Base-by-base conservation (phyloP, 148 eudicot genomes). In the Pharnaceum exiguum region DNA sequence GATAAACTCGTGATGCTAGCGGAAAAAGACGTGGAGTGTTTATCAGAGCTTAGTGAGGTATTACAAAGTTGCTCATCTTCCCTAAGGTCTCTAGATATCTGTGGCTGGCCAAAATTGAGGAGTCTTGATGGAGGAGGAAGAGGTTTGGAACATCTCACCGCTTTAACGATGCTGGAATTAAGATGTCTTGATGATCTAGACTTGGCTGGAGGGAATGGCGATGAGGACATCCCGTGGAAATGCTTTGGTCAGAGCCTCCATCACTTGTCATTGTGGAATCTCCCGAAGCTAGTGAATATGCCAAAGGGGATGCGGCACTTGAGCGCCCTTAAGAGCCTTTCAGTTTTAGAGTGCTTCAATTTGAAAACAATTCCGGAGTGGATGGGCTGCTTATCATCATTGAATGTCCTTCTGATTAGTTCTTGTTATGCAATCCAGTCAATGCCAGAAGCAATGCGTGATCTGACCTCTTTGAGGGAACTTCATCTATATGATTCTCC, bases 61-160 rank as follows among this genome's bases (percentile, higher is more conserved):
- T 47, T 22, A 3, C 28, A 10, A 5, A 47, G 28, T 6, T 5
- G 21, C 47, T 43, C 10, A 2, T 22, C 52, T 7, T 47, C 52
- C 29, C n/a, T 47, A 21, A 27, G 11, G 9, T 22, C 28, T 5
- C 52, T 47, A 22, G 13, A 11, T 3, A 47, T 47, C 16, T 10
- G 7, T 1, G 3, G 13, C 11, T 47, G 52, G 8, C 4, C 1
- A 7, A 47, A 47, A 10, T 11, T 47, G 15, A 22, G 3, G 13
- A 24, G 29, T 22, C 7, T 47, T 3, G 5, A 2, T 2, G 29
- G 52, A 47, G 52, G 28, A 8, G 5, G 10, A 5, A 15, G 52
- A 47, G 52, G 28, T 4, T 47, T 47, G n/a, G 15, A 47, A 18
- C 28, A 47, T 24, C 52, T n/a, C n/a, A n/a, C n/a, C n/a, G n/a